A percentile compares a stretch with the other conserved stretches of the same genome.
These are phyloP conservation scores for Sanghuangporus baumii DNA, from an alignment of 1,284 basidiomycete genomes.

Conservation along the genomic window DNA sequence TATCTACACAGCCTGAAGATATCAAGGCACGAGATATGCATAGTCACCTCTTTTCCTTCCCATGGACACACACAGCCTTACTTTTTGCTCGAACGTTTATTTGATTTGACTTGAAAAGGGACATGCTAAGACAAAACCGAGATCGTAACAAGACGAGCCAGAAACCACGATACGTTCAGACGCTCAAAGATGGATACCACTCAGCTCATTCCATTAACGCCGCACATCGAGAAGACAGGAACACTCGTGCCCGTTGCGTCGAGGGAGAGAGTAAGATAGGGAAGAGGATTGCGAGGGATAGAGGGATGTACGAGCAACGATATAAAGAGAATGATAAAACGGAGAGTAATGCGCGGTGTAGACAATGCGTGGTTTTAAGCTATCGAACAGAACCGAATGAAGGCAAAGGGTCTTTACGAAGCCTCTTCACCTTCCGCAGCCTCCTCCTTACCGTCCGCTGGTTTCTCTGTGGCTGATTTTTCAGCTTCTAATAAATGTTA, in stretches of 20 bases:
- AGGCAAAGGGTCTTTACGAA: constrained; percentile 29
- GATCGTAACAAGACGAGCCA: constrained; percentile 4
- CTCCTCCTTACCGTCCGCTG: constrained; percentile 63
- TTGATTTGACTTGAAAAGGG: background rate
- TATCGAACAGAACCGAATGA: constrained; percentile 11
- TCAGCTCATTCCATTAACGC: constrained; percentile 14
- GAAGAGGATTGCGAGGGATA: background rate
- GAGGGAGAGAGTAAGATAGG: background rate
- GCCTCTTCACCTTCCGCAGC: constrained; percentile 50
- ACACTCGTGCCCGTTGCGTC: background rate
- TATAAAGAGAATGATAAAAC: constrained; percentile 5
- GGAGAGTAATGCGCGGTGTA: constrained; percentile 7
- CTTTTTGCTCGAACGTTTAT: background rate
- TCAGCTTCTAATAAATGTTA: background rate
- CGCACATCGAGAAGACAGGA: constrained; percentile 4
- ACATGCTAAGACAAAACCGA: constrained; percentile 10
- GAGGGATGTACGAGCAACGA: constrained; percentile 10
- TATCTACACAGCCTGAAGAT: too few relatives aligned
- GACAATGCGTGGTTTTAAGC: constrained; percentile 13
- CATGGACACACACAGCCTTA: too few relatives aligned
- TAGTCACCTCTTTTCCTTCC: too few relatives aligned
- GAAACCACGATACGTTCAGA: constrained; percentile 1
- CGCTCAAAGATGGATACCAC: background rate
- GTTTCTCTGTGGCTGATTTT: constrained; percentile 49
- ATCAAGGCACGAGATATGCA: too few relatives aligned